phyloP scores from a whole-genome alignment of 352 stramenopile species.

The Pythium angustatum region DNA sequence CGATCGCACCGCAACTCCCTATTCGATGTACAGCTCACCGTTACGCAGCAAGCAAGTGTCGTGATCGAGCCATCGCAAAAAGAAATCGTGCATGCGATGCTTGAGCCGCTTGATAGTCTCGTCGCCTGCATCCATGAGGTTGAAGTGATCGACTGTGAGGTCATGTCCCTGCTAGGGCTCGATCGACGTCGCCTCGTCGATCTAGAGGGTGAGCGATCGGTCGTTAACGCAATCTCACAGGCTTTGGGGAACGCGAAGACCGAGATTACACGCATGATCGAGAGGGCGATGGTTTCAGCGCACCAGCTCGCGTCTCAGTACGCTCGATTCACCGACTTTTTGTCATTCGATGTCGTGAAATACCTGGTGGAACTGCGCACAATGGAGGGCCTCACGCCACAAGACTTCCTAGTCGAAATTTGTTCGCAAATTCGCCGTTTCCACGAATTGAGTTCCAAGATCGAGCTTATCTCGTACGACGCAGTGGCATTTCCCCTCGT shows the following conservation, averaged over 20 bases:
- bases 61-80: conserved; percentile 58
- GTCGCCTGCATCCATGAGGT: conserved; percentile 76
- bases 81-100: conserved; percentile 77
- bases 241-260: conserved; percentile 50
- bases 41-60: conserved; percentile 41
- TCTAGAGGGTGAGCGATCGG: conserved; percentile 41
- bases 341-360: conserved; percentile 74
- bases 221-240: conserved; percentile 52
- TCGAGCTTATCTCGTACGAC: conserved; percentile 76
- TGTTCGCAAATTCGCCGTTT: conserved; percentile 77
- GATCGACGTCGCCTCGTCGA: conserved; percentile 57
- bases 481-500: conserved; percentile 77
- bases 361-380: conserved; percentile 73
- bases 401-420: conserved; percentile 46
- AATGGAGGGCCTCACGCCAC: conserved; percentile 19
- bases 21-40: conserved; percentile 73
- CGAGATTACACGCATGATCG: conserved; percentile 56
- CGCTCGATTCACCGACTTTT: conserved; percentile 77
- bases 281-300: conserved; percentile 61
- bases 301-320: conserved; percentile 73
- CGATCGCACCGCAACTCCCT: conserved; percentile 64
- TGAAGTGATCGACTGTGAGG: conserved; percentile 86
- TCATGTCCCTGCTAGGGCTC: conserved; percentile 88
- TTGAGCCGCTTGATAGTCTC: conserved; percentile 81
- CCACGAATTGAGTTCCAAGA: conserved; percentile 58